Base-by-base conservation (phyloP, 331 rosid species). In the Rhamnella rubrinervis region DNA sequence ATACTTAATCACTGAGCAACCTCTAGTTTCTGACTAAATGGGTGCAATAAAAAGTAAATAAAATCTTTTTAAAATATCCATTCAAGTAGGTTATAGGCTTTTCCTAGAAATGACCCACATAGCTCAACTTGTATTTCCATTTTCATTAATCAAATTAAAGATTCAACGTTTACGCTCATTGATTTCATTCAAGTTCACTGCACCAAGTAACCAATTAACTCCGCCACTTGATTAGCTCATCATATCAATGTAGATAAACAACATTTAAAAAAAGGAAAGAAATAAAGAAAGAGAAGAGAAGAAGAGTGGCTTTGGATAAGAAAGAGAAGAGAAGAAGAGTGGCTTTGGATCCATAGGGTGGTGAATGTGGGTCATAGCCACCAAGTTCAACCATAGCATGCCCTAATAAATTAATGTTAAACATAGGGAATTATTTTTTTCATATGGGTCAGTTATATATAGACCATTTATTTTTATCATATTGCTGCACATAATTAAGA, bases 81-180 rank as follows among this genome's bases (percentile, higher is more conserved):
- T 19, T 38, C 14, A 39, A 38, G 8, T 67, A 6, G 63, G 17
- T 47, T 28, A 12, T 49, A 17, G 67, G 10, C 40, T 41, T 69
- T 70, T 26, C 25, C 74, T 8, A 31, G 16, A 59, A 46, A 25
- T 59, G 66, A 56, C 65, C 73, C 25, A 44, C 65, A 69, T 21
- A 63, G 16, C 25, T 38, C 56, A 63, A 63, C 55, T 38, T 62
- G 66, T 37, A 62, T 2, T 52, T 5, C 7, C n/a, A 44, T 21
- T 41, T 41, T n/a, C 47, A 4, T 31, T 31, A 31, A 31, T 41
- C 37, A 13, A 20, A 4, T 6, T n/a, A 44, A 46, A 64, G 12
- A 64, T 64, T 44, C 37, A 12, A n/a, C 52, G 2, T 21, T 60
- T 60, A 12, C 35, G 65, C 65, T 25, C 35, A 60, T n/a, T 60